Evolutionary conservation across 768 basidiomycete genomes (phyloP).

Genomic region (Collybia sordida): DNA sequence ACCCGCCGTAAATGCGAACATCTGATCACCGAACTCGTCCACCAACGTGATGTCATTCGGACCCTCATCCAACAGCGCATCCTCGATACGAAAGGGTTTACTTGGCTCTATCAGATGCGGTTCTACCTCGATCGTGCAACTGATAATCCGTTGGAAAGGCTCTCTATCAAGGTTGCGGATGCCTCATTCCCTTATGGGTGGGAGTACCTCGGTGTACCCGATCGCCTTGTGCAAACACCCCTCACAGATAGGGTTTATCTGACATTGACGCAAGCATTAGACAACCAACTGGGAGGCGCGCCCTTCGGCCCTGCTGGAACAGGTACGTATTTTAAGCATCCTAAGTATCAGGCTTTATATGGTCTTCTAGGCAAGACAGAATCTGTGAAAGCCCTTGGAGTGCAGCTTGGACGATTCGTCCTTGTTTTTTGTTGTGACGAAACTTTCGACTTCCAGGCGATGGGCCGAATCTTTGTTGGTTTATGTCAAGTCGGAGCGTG

Average conservation of each 20-base stretch:
- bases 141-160: conserved; percentile 78
- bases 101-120: conserved; percentile 98
- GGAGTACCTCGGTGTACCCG: conserved; percentile 97
- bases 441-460: conserved; percentile 99
- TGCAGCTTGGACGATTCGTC: conserved; percentile 97
- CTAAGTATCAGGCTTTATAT: background rate
- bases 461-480: conserved; percentile 99
- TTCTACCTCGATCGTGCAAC: conserved; percentile 80
- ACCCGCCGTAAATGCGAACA: conserved; percentile 99
- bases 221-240: conserved; percentile 96
- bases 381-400: conserved; percentile 97
- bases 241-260: conserved; percentile 96
- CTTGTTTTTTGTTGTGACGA: conserved; percentile 99
- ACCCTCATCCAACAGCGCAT: conserved; percentile 68
- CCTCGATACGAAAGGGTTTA: conserved; percentile 69
- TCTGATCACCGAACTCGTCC: conserved; percentile 97
- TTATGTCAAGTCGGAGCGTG: conserved; percentile 99
- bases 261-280: conserved; percentile 92
- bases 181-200: conserved; percentile 95
- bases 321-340: conserved; percentile 41
- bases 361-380: conserved; percentile 80
- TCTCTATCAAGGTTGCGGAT: conserved; percentile 84
- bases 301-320: conserved; percentile 99
- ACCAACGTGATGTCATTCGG: conserved; percentile 94
- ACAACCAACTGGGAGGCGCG: conserved; percentile 93